phyloP scores from a whole-genome alignment of 108 stramenopile species.

The Cyclotella atomus region DNA sequence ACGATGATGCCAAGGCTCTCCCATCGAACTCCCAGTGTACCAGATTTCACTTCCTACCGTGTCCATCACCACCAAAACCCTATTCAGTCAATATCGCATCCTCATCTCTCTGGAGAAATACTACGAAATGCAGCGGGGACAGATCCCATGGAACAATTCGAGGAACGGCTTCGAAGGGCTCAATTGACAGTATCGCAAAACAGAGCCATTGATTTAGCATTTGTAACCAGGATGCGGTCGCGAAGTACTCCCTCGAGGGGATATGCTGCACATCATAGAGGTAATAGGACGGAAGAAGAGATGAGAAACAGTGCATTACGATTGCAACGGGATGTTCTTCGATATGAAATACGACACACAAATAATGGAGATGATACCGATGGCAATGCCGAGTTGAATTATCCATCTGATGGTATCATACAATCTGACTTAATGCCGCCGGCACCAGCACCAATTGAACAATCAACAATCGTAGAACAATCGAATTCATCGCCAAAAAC shows the following conservation, averaged over 20 bases:
- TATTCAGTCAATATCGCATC: too few species aligned
- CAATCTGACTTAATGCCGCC: not conserved
- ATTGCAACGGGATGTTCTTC: not conserved
- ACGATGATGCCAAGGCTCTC: not conserved
- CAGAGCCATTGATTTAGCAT: not conserved
- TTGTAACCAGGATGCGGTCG: slow-evolving; percentile 20
- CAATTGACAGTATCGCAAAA: slow-evolving; percentile 14
- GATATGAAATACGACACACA: not conserved
- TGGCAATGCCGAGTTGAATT: not conserved
- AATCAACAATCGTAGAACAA: not conserved
- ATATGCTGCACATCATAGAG: not conserved
- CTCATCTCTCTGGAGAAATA: slow-evolving; percentile 13
- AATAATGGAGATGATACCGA: not conserved
- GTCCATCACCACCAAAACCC: slow-evolving; percentile 1
- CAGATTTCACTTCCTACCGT: slow-evolving; percentile 23
- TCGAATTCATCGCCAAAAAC: not conserved
- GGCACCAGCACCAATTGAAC: not conserved
- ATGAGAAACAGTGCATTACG: not conserved
- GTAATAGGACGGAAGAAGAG: not conserved
- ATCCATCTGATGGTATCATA: not conserved
- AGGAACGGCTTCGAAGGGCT: slow-evolving; percentile 29
- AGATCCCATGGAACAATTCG: slow-evolving; percentile 24
- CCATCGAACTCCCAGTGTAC: slow-evolving; percentile 33
- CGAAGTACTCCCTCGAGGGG: slow-evolving; percentile 40
- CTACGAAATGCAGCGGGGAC: slow-evolving; percentile 6